Conservation (phyloP, 768 basidiomycete genomes). For the Rhizopogon vinicolor region DNA sequence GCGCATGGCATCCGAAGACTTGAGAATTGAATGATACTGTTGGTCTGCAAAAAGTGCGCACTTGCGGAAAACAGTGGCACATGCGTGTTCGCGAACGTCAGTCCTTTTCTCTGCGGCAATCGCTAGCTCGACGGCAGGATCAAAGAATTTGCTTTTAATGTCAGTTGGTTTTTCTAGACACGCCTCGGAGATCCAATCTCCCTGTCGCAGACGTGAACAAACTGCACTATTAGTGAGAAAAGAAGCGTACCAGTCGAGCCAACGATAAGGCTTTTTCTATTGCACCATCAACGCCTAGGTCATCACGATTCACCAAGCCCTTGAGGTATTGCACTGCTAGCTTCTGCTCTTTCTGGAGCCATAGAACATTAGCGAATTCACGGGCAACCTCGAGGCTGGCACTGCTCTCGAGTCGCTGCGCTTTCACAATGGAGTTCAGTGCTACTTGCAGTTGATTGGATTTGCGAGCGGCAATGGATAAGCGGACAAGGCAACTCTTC, state of each 20-base stretch:
- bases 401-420: constrained; percentile 52
- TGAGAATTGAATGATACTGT: constrained; percentile 70
- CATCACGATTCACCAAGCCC: constrained; percentile 23
- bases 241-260: constrained; percentile 56
- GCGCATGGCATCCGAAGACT: constrained; percentile 66
- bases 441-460: constrained; percentile 75
- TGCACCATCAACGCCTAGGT: constrained; percentile 4
- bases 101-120: constrained; percentile 16
- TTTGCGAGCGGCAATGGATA: constrained; percentile 69
- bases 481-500: constrained; percentile 60
- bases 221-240: not conserved
- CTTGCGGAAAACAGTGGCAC: constrained; percentile 65
- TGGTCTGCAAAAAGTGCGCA: constrained; percentile 88
- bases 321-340: constrained; percentile 74
- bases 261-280: constrained; percentile 41
- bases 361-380: constrained; percentile 88
- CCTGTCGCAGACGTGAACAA: constrained; percentile 41
- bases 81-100: constrained; percentile 20
- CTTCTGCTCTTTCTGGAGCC: constrained; percentile 82
- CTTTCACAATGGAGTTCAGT: constrained; percentile 77
- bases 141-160: constrained; percentile 69
- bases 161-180: constrained; percentile 73
- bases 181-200: constrained; percentile 87
- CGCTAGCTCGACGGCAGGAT: constrained; percentile 45
- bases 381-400: constrained; percentile 55